Conservation (phyloP, 495 filamentous ascomycete species). For the Lentithecium fluviatile region DNA sequence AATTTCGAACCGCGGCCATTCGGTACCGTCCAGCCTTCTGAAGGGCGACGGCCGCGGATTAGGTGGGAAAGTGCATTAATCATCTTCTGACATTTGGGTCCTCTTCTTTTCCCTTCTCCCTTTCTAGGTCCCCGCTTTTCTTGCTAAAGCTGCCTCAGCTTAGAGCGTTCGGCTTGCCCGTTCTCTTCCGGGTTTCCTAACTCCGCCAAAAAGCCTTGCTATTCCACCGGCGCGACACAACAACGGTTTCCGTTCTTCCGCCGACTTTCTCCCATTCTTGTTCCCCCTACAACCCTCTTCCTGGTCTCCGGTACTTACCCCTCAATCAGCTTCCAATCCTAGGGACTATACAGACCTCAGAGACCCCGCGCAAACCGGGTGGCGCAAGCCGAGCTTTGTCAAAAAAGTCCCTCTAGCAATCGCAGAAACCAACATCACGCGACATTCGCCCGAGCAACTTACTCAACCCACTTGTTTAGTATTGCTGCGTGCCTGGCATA, state of each 20-base stretch:
- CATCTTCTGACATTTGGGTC: not conserved
- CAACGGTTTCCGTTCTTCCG: constrained; percentile 6
- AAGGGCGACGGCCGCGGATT: not conserved
- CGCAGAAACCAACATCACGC: constrained; percentile 20
- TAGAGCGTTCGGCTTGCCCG: not conserved
- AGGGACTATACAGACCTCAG: too few relatives aligned
- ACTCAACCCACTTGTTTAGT: not conserved
- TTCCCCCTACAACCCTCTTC: not conserved
- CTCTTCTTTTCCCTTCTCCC: not conserved
- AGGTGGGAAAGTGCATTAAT: not conserved
- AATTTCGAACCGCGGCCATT: not conserved
- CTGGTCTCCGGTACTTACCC: not conserved
- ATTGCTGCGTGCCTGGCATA: not conserved
- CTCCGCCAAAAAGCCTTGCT: not conserved
- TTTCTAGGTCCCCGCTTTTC: not conserved
- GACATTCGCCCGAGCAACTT: constrained; percentile 3
- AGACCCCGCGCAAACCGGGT: not conserved
- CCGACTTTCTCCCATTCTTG: not conserved
- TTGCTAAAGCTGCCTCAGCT: not conserved
- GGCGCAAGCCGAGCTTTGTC: constrained; percentile 26
- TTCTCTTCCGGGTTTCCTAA: not conserved
- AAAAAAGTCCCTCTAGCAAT: not conserved
- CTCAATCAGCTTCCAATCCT: not conserved
- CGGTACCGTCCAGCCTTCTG: not conserved
- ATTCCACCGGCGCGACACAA: not conserved